phyloP scores from a whole-genome alignment of 495 filamentous ascomycete species.

The Penicillium dipodomyicola region DNA sequence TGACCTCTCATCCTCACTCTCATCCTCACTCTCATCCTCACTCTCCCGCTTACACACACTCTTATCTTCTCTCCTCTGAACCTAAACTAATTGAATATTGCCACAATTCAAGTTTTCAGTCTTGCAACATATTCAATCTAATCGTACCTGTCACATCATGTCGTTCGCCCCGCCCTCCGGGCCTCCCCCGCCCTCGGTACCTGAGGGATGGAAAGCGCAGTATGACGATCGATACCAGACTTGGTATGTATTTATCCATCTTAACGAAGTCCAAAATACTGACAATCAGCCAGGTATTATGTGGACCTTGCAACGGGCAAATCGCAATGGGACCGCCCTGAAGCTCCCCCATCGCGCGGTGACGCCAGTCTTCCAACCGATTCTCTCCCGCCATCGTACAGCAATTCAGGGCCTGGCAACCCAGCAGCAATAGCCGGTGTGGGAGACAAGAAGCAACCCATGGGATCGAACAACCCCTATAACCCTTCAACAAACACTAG shows the following conservation, averaged over 20 bases:
- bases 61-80: not conserved
- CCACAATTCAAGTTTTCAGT: not conserved
- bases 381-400: conserved; percentile 63
- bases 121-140: not conserved
- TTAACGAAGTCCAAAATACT: conserved; percentile 18
- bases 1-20: not conserved
- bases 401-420: conserved; percentile 38
- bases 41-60: not conserved
- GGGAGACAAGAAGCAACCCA: conserved; percentile 56
- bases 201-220: conserved; percentile 82
- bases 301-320: conserved; percentile 80
- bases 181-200: conserved; percentile 83
- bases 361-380: conserved; percentile 46
- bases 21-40: too few species aligned
- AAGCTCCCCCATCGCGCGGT: conserved; percentile 54
- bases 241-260: conserved; percentile 55
- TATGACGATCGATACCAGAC: conserved; percentile 73
- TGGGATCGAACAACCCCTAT: conserved; percentile 63
- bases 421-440: conserved; percentile 28
- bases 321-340: conserved; percentile 84
- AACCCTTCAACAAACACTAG: conserved; percentile 19
- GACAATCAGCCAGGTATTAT: conserved; percentile 64
- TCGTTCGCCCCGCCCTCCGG: conserved; percentile 63
- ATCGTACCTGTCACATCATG: conserved; percentile 5
- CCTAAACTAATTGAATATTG: not conserved